Evolutionary conservation across 441 rosid genomes (phyloP).

Genomic region (Eruca vesicaria): DNA sequence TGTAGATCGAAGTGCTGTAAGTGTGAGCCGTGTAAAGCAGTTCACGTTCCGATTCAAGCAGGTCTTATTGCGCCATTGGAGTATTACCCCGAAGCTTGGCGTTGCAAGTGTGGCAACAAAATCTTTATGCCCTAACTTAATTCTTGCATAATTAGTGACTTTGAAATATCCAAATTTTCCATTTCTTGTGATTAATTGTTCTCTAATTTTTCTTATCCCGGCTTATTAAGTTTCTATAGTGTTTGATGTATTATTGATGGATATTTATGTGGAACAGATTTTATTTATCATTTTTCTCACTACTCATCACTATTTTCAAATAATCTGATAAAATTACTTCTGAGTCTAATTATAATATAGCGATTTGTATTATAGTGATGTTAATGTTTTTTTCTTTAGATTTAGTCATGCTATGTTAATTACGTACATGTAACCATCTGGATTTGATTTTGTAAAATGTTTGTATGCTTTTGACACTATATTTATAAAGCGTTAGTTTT

Average conservation of each 20-base stretch:
- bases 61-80: conserved; percentile 62
- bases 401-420: too few species aligned
- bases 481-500: not conserved
- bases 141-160: not conserved
- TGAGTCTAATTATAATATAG: not conserved
- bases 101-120: conserved; percentile 82
- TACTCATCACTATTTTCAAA: not conserved
- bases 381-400: not conserved
- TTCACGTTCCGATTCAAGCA: conserved; percentile 76
- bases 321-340: not conserved
- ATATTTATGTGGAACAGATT: not conserved
- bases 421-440: not conserved
- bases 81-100: conserved; percentile 98
- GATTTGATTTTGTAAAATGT: not conserved
- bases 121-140: conserved; percentile 57
- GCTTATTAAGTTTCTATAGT: not conserved
- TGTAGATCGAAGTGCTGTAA: conserved; percentile 80
- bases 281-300: not conserved
- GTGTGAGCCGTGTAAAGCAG: conserved; percentile 82
- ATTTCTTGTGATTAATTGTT: not conserved
- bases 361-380: not conserved
- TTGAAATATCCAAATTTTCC: not conserved
- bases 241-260: not conserved
- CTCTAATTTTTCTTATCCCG: not conserved
- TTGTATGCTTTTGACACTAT: not conserved